Base-by-base conservation (phyloP, 148 eudicot genomes). In the Arbutus unedo region DNA sequence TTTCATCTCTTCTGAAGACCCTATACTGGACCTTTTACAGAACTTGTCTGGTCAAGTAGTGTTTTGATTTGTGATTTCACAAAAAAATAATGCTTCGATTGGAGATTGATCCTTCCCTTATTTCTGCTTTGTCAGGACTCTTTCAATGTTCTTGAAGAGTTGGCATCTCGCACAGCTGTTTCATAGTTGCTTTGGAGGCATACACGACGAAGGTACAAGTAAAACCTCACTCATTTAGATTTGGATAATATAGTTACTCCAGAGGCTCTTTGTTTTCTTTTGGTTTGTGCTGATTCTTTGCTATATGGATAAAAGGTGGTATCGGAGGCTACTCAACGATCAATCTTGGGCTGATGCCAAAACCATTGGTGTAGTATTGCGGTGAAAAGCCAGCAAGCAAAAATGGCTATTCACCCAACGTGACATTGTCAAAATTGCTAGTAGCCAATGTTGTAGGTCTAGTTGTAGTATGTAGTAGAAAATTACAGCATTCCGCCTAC, bases 141-240 rank as follows among this genome's bases (percentile, higher is more conserved):
- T 73, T 79, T 8, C 4, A 41, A 18, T 44, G 53, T 49, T 74
- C 51, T 53, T 57, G 81, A 50, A 67, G 85, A 77, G 81, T 53
- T 14, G 64, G 49, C 81, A 44, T 75, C 54, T 83, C 41, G 8
- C 51, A 7, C 14, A 48, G 55, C 67, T 8, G 2, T 55, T 23
- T 45, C 54, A n/a, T 9, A 9, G 54, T 2, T 68, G 62, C 38
- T 47, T 25, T 18, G 14, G 64, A 55, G 80, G 49, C 75, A 25
- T 38, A 4, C 25, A 9, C 8, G 18, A 66, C 49, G 16, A 80
- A 38, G 41, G 31, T 77, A 7, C 67, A 56, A 56, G 23, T 77
- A 77, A 9, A 43, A 25, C 50, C 25, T 19, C 64, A 18, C 51
- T 14, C 62, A 41, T 55, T 44, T 31, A 43, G 38, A 21, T 79